phyloP scores from a whole-genome alignment of 768 basidiomycete species.

The Mycena floridula region DNA sequence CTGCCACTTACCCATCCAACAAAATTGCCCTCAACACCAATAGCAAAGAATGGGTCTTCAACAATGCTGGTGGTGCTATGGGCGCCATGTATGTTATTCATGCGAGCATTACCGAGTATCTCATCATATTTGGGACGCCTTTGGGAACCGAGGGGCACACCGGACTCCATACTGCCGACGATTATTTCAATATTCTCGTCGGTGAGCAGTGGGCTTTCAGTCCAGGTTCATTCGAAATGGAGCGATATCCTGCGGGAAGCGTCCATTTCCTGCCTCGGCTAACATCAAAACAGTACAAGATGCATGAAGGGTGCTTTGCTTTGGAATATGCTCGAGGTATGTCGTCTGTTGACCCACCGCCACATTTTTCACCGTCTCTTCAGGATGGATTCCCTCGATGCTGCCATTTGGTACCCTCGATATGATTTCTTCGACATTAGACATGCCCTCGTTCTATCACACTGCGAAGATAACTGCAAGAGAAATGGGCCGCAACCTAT shows the following conservation, averaged over 20 bases:
- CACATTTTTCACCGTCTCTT: neutral
- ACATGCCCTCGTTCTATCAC: constrained; percentile 74
- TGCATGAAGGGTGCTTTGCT: constrained; percentile 94
- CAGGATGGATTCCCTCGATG: constrained; percentile 98
- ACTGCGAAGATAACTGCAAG: constrained; percentile 73
- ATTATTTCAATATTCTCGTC: constrained; percentile 93
- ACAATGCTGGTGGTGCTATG: constrained; percentile 97
- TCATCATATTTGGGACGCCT: constrained; percentile 93
- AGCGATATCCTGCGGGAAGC: constrained; percentile 77
- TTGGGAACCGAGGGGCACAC: constrained; percentile 96
- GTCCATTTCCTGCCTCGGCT: constrained; percentile 84
- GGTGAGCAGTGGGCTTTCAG: constrained; percentile 94
- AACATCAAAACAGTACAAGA: constrained; percentile 92
- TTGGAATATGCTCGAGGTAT: constrained; percentile 90
- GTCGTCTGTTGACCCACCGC: constrained; percentile 14
- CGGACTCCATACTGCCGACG: constrained; percentile 92
- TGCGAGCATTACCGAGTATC: constrained; percentile 93
- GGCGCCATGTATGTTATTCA: constrained; percentile 98
- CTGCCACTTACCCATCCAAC: constrained; percentile 57
- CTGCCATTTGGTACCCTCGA: constrained; percentile 92
- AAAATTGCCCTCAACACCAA: constrained; percentile 50
- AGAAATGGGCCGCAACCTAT: constrained; percentile 78
- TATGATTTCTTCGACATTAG: constrained; percentile 80
- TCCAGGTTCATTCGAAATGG: constrained; percentile 78
- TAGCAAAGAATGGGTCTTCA: constrained; percentile 87